A percentile compares a stretch with the other conserved stretches of the same genome.
Conservation (phyloP, 306 rosid species). For the Prunus padus region DNA sequence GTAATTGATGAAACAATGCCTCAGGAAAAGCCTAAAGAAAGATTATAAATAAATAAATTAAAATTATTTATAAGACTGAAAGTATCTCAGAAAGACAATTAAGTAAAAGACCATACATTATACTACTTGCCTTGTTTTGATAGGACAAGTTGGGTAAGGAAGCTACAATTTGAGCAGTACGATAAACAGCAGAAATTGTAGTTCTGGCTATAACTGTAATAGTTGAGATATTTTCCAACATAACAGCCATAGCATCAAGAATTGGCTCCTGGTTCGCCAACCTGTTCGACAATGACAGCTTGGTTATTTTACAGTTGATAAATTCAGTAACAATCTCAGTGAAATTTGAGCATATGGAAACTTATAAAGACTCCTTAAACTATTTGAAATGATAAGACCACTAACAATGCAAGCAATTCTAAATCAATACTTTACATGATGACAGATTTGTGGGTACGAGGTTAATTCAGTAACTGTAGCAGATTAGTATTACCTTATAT, state of each 20-base stretch:
- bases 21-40: conserved; percentile 76
- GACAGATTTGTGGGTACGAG: not conserved
- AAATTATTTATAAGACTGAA: conserved; percentile 29
- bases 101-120: conserved; percentile 20
- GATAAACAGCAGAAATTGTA: conserved; percentile 65
- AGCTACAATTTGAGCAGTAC: conserved; percentile 82
- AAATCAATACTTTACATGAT: conserved; percentile 14
- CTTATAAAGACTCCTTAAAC: not conserved
- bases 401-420: conserved; percentile 13
- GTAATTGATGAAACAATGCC: conserved; percentile 89
- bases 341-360: not conserved
- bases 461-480: not conserved
- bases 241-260: conserved; percentile 83
- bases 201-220: conserved; percentile 64
- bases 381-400: conserved; percentile 12
- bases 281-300: conserved; percentile 53
- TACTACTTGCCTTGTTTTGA: conserved; percentile 76
- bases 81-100: conserved; percentile 18
- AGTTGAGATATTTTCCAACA: conserved; percentile 76
- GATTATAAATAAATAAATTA: conserved; percentile 27
- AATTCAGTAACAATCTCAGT: conserved; percentile 8
- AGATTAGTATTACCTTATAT: conserved; percentile 57
- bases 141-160: conserved; percentile 66
- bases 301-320: conserved; percentile 13
- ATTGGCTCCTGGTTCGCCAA: conserved; percentile 86